Conservation (phyloP, 2,329 filamentous ascomycete genomes). For the Aspergillus ochraceoroseus region DNA sequence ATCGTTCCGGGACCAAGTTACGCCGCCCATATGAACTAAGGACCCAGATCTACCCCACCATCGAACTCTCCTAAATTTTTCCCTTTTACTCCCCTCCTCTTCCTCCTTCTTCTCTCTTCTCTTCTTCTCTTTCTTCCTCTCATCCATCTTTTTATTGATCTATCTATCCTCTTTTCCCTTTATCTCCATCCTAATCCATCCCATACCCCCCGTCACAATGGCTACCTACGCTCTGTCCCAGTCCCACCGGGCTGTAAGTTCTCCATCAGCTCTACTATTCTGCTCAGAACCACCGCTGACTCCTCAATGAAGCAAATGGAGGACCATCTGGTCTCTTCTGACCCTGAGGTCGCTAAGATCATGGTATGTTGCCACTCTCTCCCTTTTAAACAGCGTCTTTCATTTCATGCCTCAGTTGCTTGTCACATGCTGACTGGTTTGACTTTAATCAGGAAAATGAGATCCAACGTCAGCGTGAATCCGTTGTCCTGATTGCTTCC, state of each 20-base stretch:
- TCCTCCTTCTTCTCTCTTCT: conserved; percentile 5
- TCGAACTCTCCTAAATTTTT: conserved; percentile 15
- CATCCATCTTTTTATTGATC: conserved; percentile 4
- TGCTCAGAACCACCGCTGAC: conserved; percentile 28
- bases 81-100: conserved; percentile 5
- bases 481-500: conserved; percentile 96
- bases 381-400: no score
- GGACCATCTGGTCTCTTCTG: conserved; percentile 83
- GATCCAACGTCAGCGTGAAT: conserved; percentile 95
- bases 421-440: conserved; percentile 27
- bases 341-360: conserved; percentile 91
- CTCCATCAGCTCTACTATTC: conserved; percentile 2
- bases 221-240: conserved; percentile 59
- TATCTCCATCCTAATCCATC: conserved; percentile 13
- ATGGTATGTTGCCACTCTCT: conserved; percentile 61
- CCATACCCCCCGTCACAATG: conserved; percentile 32
- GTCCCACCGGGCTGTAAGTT: conserved; percentile 60
- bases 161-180: conserved; percentile 9
- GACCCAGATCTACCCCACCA: conserved; percentile 14
- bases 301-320: conserved; percentile 71
- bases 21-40: conserved; percentile 5
- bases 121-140: conserved; percentile 9
- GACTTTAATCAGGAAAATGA: conserved; percentile 66
- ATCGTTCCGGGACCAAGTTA: conserved; percentile 11
- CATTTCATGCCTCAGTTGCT: no score